A percentile compares a stretch with the other conserved stretches of the same genome.
phyloP scores from a whole-genome alignment of 352 stramenopile species.

The Phytopythium vexans region DNA sequence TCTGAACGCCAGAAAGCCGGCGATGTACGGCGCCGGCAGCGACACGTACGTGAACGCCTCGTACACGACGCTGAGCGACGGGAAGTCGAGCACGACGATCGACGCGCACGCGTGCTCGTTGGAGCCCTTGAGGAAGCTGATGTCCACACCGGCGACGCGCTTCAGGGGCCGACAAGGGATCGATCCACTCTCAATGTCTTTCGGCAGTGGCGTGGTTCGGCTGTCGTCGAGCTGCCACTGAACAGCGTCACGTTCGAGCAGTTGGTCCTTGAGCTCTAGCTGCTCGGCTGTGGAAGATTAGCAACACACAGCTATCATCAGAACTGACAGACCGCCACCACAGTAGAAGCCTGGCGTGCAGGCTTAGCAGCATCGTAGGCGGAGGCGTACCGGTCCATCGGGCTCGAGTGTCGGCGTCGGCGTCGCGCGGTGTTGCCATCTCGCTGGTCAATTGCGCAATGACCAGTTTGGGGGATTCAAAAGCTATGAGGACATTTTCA shows the following conservation, averaged over 20 bases:
- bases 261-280: constrained; percentile 46
- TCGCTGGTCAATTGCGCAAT: neutral
- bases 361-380: neutral
- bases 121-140: constrained; percentile 81
- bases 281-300: constrained; percentile 35
- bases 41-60: constrained; percentile 84
- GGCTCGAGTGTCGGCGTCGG: constrained; percentile 2
- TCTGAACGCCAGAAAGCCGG: constrained; percentile 79
- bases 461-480: neutral
- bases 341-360: neutral
- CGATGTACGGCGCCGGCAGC: constrained; percentile 76
- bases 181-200: constrained; percentile 2
- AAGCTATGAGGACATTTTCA: neutral
- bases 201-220: neutral
- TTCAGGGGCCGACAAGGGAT: constrained; percentile 14
- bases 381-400: constrained; percentile 6
- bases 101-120: constrained; percentile 79
- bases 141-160: constrained; percentile 73
- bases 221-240: constrained; percentile 30
- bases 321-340: too few relatives aligned
- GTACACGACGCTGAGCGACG: constrained; percentile 61
- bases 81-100: constrained; percentile 73
- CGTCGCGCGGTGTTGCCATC: neutral
- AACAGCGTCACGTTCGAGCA: constrained; percentile 40
- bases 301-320: neutral